Evolutionary conservation across 2,329 filamentous ascomycete genomes (phyloP), one percentile per base, ranked within the genome.

Genomic region (Paecilomyces variotii): DNA sequence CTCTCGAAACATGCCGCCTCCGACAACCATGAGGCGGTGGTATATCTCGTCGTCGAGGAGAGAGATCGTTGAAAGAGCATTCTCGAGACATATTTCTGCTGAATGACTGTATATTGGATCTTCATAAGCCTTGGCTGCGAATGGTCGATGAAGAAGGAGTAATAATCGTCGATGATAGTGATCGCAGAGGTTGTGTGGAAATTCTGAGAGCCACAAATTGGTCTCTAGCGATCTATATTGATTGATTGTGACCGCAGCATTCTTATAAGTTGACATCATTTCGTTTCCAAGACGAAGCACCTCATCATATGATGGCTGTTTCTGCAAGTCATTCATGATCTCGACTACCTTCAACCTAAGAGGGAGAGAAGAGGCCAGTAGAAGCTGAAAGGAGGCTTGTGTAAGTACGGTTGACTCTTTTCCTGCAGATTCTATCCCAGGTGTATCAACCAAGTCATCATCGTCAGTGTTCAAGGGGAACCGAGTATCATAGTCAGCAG

Each of bases 351-450:
- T 69, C 1, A 82, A 67, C 0, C 81, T 75, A 0, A 76, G 66
- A 0, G 75, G 68, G 3, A 81, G 73, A 0, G 80, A 79, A 53
- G 72, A 73, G 19, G 77, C 62, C 0, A 82, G 65, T 1, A 78
- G 75, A 1, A 84, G 71, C 35, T 81, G 76, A 1, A 84, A 69
- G 0, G 82, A 82, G 57, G 78, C 80, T 51, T 82, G 76, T 0
- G 82, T 82, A 55, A 75, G 77, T 6, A 61, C 62, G 24, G 65
- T 60, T 1, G 72, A 63, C 0, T 74, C 72, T 14, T 72, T 74
- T 0, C 75, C 67, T 0, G 10, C 61, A 60, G 61, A 57, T 30
- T 56, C 51, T 32, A 25, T 54, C 28, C 27, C 24, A 34, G 49
- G 25, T 6, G 26, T 5, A 6, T 57, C 56, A 28, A 39, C 50